Percentiles rank a stretch among this genome's conserved stretches.
Conservation (phyloP, 1,284 basidiomycete species). For the Apiotrichum veenhuisii region DNA sequence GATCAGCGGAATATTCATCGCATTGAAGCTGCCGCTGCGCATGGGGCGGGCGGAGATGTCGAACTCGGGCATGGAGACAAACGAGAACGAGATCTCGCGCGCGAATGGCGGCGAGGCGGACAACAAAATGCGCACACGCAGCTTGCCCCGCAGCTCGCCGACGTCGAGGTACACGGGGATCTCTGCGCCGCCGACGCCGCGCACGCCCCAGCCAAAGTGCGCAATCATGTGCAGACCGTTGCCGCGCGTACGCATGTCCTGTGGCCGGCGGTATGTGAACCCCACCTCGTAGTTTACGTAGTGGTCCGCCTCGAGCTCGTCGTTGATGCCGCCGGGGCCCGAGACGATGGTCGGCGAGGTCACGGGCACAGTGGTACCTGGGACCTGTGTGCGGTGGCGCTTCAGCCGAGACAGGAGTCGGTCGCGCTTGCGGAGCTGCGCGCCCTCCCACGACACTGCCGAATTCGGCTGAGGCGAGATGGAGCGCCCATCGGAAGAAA, state of each 20-base stretch:
- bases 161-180: slow-evolving; percentile 46
- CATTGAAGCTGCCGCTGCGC: slow-evolving; percentile 40
- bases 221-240: slow-evolving; percentile 45
- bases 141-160: slow-evolving; percentile 32
- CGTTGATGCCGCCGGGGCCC: background rate
- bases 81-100: slow-evolving; percentile 41
- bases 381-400: background rate
- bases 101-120: slow-evolving; percentile 49
- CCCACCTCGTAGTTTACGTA: slow-evolving; percentile 49
- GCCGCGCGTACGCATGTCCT: slow-evolving; percentile 30
- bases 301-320: slow-evolving; percentile 36
- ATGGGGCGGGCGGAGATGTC: slow-evolving; percentile 49
- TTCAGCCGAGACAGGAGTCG: background rate
- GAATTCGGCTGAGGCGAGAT: no score
- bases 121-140: slow-evolving; percentile 40
- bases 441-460: background rate
- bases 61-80: slow-evolving; percentile 47
- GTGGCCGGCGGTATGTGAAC: slow-evolving; percentile 38
- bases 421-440: slow-evolving; percentile 5
- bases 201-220: slow-evolving; percentile 47
- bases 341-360: background rate
- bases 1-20: slow-evolving; percentile 47
- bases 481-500: background rate
- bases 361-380: background rate
- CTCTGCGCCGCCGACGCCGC: slow-evolving; percentile 43